Conservation (phyloP, 163 green algal genomes). For the Coccomyxa subellipsoidea region DNA sequence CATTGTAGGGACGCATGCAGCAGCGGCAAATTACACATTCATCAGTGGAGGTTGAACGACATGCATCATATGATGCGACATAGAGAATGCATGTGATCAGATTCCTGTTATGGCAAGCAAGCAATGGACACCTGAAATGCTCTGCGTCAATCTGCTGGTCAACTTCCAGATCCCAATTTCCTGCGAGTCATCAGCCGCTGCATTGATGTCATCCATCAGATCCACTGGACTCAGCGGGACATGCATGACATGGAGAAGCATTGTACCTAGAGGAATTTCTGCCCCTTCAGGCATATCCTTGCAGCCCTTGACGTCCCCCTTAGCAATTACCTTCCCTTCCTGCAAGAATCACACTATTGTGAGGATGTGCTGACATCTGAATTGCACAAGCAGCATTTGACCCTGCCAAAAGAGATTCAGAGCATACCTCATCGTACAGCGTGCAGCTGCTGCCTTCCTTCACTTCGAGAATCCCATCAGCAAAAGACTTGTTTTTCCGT, state of each 20-base stretch:
- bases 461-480: constrained; percentile 51
- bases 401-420: no score
- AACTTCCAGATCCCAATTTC: constrained; percentile 55
- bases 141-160: constrained; percentile 32
- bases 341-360: no score
- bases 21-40: background rate
- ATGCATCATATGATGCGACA: no score
- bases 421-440: constrained; percentile 28
- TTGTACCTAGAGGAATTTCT: constrained; percentile 33
- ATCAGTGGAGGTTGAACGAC: no score
- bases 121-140: constrained; percentile 34
- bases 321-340: constrained; percentile 54
- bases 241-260: background rate
- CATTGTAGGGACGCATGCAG: background rate
- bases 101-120: no score
- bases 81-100: no score
- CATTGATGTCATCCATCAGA: no score
- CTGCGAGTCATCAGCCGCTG: no score
- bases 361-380: no score
- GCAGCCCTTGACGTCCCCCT: constrained; percentile 36
- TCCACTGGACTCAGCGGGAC: no score
- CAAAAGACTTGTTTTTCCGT: constrained; percentile 58
- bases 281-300: constrained; percentile 38
- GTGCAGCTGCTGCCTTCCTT: constrained; percentile 21
- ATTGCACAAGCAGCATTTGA: no score